phyloP scores from a whole-genome alignment of 495 filamentous ascomycete genomes.

The Hypomontagnella monticulosa region DNA sequence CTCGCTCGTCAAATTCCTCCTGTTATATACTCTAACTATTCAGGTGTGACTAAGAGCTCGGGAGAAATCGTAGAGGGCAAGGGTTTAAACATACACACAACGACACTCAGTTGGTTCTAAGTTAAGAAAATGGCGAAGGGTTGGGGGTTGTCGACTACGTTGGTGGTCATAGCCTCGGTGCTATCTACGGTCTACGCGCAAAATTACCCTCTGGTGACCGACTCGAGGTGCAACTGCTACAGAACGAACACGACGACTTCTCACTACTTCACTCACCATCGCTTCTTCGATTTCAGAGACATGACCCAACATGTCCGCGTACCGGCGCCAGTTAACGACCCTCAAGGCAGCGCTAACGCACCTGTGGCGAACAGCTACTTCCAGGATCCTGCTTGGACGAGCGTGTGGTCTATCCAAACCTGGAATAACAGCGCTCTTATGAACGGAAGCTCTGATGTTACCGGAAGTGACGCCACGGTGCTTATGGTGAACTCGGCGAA shows the following conservation, averaged over 20 bases:
- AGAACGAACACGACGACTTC: conserved; percentile 54
- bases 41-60: background rate
- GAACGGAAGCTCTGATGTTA: conserved; percentile 43
- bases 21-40: background rate
- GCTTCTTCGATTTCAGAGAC: conserved; percentile 74
- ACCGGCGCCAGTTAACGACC: conserved; percentile 49
- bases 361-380: conserved; percentile 52
- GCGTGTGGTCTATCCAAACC: conserved; percentile 68
- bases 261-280: conserved; percentile 71
- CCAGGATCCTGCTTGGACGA: conserved; percentile 49
- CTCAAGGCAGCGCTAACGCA: conserved; percentile 43
- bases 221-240: conserved; percentile 60
- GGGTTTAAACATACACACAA: background rate
- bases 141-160: conserved; percentile 19
- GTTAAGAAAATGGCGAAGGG: conserved; percentile 7
- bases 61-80: background rate
- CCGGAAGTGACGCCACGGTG: conserved; percentile 54
- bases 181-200: conserved; percentile 24
- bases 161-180: conserved; percentile 26
- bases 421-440: conserved; percentile 61
- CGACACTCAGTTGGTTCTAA: conserved; percentile 2
- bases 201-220: conserved; percentile 53
- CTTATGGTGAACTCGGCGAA: conserved; percentile 70
- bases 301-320: conserved; percentile 50
- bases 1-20: conserved; percentile 3